These are phyloP conservation scores for Fraxinus velutina DNA, from an alignment of 305 asterid genomes.

Conservation along the genomic window DNA sequence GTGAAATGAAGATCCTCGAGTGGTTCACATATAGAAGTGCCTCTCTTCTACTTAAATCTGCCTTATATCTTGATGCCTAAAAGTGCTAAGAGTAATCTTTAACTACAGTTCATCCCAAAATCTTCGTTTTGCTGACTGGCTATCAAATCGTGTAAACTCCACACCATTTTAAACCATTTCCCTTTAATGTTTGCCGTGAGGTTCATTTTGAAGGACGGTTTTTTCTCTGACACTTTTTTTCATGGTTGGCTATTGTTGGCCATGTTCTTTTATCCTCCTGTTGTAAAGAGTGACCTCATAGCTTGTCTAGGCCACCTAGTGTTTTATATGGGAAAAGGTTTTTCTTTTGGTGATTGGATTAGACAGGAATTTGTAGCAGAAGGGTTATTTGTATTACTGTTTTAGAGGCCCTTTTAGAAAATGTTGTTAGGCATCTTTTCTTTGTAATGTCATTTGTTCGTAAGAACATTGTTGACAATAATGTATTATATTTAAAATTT, in stretches of 20 bases:
- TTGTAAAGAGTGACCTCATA: constrained; percentile 35
- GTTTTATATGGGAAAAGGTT: constrained; percentile 18
- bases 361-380: constrained; percentile 20
- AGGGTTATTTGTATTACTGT: constrained; percentile 17
- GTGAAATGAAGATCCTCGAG: constrained; percentile 8
- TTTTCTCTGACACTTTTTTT: constrained; percentile 21
- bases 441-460: constrained; percentile 20
- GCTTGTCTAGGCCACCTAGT: constrained; percentile 27
- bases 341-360: constrained; percentile 25
- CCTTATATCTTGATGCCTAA: not conserved
- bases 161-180: constrained; percentile 20
- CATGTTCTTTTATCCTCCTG: constrained; percentile 38
- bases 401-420: constrained; percentile 29
- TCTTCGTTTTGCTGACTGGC: not conserved
- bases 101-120: not conserved
- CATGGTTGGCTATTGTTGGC: constrained; percentile 32
- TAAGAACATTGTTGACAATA: constrained; percentile 1
- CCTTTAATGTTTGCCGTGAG: constrained; percentile 32
- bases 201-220: constrained; percentile 36
- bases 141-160: constrained; percentile 19
- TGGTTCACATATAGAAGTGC: not conserved
- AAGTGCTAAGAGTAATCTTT: not conserved
- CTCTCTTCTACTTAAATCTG: not conserved
- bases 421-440: constrained; percentile 22
- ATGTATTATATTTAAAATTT: not conserved